phyloP scores from a whole-genome alignment of 2,329 filamentous ascomycete species.

The Aspergillus thermomutatus region DNA sequence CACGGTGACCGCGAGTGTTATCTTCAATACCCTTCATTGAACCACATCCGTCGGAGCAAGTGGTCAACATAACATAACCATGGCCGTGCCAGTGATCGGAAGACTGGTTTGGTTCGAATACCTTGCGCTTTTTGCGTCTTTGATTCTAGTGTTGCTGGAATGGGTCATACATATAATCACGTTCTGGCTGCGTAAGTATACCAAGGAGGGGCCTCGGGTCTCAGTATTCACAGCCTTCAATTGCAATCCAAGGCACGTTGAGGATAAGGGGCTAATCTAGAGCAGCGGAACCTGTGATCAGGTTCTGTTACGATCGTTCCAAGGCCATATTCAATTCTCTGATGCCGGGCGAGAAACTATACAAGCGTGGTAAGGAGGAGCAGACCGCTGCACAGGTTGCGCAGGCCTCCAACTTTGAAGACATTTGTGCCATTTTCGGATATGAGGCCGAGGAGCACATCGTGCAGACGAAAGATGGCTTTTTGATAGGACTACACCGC shows the following conservation, averaged over 20 bases:
- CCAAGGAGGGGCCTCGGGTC: neutral
- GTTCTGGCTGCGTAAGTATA: slow-evolving; percentile 73
- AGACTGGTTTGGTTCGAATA: slow-evolving; percentile 71
- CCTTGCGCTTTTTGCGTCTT: slow-evolving; percentile 77
- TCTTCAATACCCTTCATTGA: neutral
- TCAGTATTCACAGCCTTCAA: neutral
- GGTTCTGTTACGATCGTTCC: slow-evolving; percentile 77
- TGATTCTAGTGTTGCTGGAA: slow-evolving; percentile 78
- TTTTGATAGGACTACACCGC: slow-evolving; percentile 83
- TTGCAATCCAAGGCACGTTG: neutral
- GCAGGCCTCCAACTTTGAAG: slow-evolving; percentile 85
- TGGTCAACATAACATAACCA: slow-evolving; percentile 25
- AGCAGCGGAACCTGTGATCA: slow-evolving; percentile 72
- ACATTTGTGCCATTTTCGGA: slow-evolving; percentile 86
- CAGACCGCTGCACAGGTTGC: slow-evolving; percentile 72
- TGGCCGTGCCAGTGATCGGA: slow-evolving; percentile 62
- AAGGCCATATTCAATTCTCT: slow-evolving; percentile 78
- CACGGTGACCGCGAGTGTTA: neutral
- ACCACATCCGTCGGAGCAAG: neutral
- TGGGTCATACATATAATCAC: slow-evolving; percentile 80
- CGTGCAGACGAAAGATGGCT: slow-evolving; percentile 90
- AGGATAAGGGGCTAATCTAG: slow-evolving; percentile 16
- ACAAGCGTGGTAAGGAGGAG: slow-evolving; percentile 65
- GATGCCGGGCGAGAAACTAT: slow-evolving; percentile 66
- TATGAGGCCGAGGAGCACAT: slow-evolving; percentile 96